Conservation (phyloP, 108 stramenopile species). For the Bacterosira constricta region DNA sequence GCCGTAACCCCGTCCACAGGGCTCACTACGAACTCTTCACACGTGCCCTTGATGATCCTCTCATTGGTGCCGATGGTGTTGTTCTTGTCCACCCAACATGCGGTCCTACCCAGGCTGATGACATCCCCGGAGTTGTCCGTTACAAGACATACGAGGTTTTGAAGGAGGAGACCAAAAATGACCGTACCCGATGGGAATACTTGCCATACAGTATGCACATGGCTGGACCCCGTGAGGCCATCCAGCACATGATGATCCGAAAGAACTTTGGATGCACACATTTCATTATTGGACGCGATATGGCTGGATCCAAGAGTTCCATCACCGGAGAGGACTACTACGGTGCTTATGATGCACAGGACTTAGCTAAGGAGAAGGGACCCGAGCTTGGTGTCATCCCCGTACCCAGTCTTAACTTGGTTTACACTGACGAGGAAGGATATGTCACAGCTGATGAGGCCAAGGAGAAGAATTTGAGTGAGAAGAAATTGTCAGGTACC, state of each 20-base stretch:
- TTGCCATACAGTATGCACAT: slow-evolving; percentile 99
- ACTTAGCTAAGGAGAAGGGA: slow-evolving; percentile 87
- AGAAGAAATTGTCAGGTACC: slow-evolving; percentile 96
- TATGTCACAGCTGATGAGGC: slow-evolving; percentile 98
- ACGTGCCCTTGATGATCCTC: slow-evolving; percentile 94
- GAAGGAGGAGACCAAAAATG: slow-evolving; percentile 94
- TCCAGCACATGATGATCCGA: slow-evolving; percentile 99
- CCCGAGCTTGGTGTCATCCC: slow-evolving; percentile 92
- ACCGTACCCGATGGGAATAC: slow-evolving; percentile 96
- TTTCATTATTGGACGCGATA: slow-evolving; percentile 99
- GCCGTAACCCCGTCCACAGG: slow-evolving; percentile 99
- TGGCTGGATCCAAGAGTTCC: slow-evolving; percentile 98
- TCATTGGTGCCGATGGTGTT: slow-evolving; percentile 87
- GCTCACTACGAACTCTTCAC: slow-evolving; percentile 99
- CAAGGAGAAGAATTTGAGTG: slow-evolving; percentile 83
- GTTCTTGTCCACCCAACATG: slow-evolving; percentile 99
- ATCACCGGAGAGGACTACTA: slow-evolving; percentile 99
- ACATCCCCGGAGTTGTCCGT: slow-evolving; percentile 89
- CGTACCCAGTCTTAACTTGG: slow-evolving; percentile 95
- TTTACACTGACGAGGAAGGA: slow-evolving; percentile 97
- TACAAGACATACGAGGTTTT: slow-evolving; percentile 99
- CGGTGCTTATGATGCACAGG: slow-evolving; percentile 98
- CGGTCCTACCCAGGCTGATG: slow-evolving; percentile 98
- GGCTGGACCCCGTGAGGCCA: slow-evolving; percentile 99
- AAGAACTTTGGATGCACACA: slow-evolving; percentile 99